phyloP scores from a whole-genome alignment of 257 asterid genomes.

The Penstemon newberryi region DNA sequence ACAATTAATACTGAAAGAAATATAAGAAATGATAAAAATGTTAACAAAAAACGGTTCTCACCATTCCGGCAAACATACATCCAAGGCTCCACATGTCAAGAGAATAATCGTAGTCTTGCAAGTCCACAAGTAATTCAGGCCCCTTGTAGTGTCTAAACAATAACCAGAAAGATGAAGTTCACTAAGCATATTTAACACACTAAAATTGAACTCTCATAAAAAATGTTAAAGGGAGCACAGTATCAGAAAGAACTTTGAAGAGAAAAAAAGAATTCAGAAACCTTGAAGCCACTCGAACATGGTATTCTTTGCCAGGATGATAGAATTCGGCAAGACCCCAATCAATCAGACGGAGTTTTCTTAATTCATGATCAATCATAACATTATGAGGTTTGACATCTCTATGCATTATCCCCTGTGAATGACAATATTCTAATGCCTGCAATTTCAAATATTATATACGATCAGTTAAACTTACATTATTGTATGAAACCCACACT shows the following conservation, averaged over 20 bases:
- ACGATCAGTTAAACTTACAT: background rate
- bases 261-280: background rate
- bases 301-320: conserved; percentile 66
- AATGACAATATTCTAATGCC: conserved; percentile 69
- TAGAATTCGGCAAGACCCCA: conserved; percentile 73
- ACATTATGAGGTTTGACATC: conserved; percentile 73
- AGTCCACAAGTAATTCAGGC: conserved; percentile 59
- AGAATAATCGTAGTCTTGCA: conserved; percentile 66
- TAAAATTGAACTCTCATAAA: no score
- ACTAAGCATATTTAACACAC: no score
- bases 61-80: conserved; percentile 70
- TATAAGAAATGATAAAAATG: background rate
- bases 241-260: background rate
- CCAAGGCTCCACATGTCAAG: conserved; percentile 65
- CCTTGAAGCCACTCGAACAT: conserved; percentile 70
- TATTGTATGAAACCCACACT: background rate
- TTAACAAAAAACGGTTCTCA: conserved; percentile 26
- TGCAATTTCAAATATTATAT: conserved; percentile 18
- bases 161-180: background rate
- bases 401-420: conserved; percentile 75
- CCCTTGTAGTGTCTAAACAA: conserved; percentile 49
- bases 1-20: conserved; percentile 7
- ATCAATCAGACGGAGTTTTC: conserved; percentile 59
- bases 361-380: conserved; percentile 65
- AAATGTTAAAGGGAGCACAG: no score